These are phyloP conservation scores for Gaertneriomyces semiglobifer DNA, from an alignment of 192 early-diverging fungal genomes.

Conservation along the genomic window DNA sequence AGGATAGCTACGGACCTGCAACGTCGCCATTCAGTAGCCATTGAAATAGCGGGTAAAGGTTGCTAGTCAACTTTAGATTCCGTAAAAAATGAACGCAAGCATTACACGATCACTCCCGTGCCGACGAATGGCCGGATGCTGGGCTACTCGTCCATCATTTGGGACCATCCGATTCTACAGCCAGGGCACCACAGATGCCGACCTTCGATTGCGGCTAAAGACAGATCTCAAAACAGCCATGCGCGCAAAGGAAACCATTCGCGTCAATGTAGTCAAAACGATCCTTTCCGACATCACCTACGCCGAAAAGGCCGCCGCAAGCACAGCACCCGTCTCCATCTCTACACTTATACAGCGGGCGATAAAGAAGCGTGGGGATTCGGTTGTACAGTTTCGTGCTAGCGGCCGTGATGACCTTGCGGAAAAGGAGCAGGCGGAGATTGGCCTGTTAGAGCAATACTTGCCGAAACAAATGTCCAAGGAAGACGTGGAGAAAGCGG, in stretches of 20 bases:
- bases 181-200: too few species aligned
- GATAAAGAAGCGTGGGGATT: slow-evolving; percentile 79
- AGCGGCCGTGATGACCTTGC: slow-evolving; percentile 74
- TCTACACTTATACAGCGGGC: slow-evolving; percentile 69
- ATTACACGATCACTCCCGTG: too few species aligned
- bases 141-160: too few species aligned
- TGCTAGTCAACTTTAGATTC: too few species aligned
- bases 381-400: slow-evolving; percentile 60
- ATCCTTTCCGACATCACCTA: slow-evolving; percentile 78
- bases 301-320: slow-evolving; percentile 55
- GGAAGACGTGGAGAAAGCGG: slow-evolving; percentile 66
- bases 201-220: slow-evolving; percentile 50
- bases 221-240: slow-evolving; percentile 76
- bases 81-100: too few species aligned
- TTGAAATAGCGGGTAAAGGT: too few species aligned
- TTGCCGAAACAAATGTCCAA: slow-evolving; percentile 74
- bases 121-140: too few species aligned
- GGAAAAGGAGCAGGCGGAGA: slow-evolving; percentile 64
- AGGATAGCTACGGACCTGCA: too few species aligned
- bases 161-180: too few species aligned
- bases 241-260: slow-evolving; percentile 66
- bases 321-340: slow-evolving; percentile 53
- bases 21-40: too few species aligned
- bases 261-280: slow-evolving; percentile 64
- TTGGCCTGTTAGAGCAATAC: slow-evolving; percentile 43